Evolutionary conservation across 495 filamentous ascomycete species (phyloP).

Genomic region (Xylaria longipes): DNA sequence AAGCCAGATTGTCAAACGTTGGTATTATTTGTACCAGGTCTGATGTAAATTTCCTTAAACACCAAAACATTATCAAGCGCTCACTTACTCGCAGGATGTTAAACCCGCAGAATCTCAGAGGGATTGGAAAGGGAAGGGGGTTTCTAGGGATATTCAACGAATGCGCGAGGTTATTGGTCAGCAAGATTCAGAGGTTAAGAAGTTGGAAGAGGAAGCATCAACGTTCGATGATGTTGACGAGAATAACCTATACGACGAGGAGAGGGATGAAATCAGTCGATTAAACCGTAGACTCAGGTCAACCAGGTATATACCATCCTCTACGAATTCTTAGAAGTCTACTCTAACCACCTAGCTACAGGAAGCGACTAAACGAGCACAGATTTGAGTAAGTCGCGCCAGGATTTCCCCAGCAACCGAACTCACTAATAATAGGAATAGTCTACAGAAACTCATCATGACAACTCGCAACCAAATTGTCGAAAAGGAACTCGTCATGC

Average conservation of each 20-base stretch:
- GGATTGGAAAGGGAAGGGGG: constrained; percentile 22
- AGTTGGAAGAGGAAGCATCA: background rate
- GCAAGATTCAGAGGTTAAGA: no score
- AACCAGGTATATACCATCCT: background rate
- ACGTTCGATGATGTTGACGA: background rate
- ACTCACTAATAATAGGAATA: constrained; percentile 2
- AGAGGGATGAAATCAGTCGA: background rate
- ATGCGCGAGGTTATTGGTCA: background rate
- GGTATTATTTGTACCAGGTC: constrained; percentile 50
- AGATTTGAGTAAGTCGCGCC: constrained; percentile 17
- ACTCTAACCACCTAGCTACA: background rate
- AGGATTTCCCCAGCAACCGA: background rate
- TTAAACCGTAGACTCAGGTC: background rate
- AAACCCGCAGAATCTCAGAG: constrained; percentile 36
- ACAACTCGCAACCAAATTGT: constrained; percentile 42
- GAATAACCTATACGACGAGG: background rate
- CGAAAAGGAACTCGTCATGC: constrained; percentile 27
- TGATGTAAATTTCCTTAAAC: constrained; percentile 35
- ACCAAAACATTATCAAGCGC: background rate
- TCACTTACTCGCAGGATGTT: constrained; percentile 31
- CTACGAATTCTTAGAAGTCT: no score
- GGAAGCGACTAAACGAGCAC: background rate
- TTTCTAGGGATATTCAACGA: background rate
- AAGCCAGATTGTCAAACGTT: constrained; percentile 43
- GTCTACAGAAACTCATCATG: constrained; percentile 32